A percentile compares a stretch with the other conserved stretches of the same genome.
Conservation (phyloP, 2,329 filamentous ascomycete genomes). For the Aspergillus sp. region DNA sequence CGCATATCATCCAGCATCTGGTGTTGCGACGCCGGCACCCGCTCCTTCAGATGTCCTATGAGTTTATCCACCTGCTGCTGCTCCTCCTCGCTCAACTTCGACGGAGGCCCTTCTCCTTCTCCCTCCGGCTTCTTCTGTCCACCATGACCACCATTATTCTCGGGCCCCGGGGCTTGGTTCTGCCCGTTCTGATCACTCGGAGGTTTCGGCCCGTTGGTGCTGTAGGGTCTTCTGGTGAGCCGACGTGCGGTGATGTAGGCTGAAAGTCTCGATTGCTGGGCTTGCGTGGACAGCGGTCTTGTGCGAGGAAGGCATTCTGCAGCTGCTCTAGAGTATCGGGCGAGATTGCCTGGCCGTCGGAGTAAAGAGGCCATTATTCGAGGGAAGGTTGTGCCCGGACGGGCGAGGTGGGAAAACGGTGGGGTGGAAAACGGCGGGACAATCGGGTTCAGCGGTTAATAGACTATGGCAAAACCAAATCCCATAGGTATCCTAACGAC, state of each 20-base stretch:
- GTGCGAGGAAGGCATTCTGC: constrained; percentile 46
- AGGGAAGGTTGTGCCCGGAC: constrained; percentile 23
- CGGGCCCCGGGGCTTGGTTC: constrained; percentile 29
- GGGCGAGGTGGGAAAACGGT: constrained; percentile 16
- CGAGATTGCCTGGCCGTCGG: constrained; percentile 58
- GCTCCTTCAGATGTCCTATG: constrained; percentile 48
- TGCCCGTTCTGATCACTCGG: constrained; percentile 30
- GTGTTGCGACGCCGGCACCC: constrained; percentile 55
- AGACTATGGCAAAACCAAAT: constrained; percentile 10
- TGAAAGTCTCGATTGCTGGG: constrained; percentile 32
- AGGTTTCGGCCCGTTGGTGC: constrained; percentile 40
- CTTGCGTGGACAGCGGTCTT: constrained; percentile 36
- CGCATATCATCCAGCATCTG: constrained; percentile 53
- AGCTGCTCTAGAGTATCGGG: constrained; percentile 52
- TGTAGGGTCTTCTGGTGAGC: constrained; percentile 28
- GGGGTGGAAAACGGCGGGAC: constrained; percentile 10
- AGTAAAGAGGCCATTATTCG: constrained; percentile 58
- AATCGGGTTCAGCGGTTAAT: constrained; percentile 15
- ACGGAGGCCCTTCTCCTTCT: constrained; percentile 33
- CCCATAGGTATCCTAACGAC: constrained; percentile 20
- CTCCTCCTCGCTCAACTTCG: constrained; percentile 47
- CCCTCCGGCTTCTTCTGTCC: constrained; percentile 16
- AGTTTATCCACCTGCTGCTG: constrained; percentile 51
- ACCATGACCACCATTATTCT: constrained; percentile 39
- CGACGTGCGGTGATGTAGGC: constrained; percentile 26